These are phyloP conservation scores for Suhomyces taliae DNA, from an alignment of 1,139 yeast species.

Conservation along the genomic window DNA sequence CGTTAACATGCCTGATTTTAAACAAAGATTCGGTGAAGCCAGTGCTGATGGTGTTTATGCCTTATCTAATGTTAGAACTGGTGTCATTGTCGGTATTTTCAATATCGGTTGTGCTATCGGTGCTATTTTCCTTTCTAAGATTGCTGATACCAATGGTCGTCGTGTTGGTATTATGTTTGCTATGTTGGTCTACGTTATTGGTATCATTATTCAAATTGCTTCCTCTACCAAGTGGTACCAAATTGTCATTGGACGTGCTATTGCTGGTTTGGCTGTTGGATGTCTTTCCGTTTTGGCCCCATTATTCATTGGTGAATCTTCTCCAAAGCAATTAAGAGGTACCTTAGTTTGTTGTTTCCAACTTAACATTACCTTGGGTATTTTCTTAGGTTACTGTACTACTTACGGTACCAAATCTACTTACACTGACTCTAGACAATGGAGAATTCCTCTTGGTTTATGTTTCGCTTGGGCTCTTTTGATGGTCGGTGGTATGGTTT, in stretches of 20 bases:
- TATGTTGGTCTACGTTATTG: slow-evolving; percentile 24
- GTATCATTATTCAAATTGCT: slow-evolving; percentile 24
- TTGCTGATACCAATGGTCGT: slow-evolving; percentile 24
- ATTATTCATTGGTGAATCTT: slow-evolving; percentile 24
- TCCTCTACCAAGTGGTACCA: slow-evolving; percentile 46
- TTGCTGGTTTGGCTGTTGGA: slow-evolving; percentile 27
- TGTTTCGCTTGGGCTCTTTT: slow-evolving; percentile 26
- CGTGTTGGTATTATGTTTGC: slow-evolving; percentile 24
- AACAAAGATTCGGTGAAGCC: slow-evolving; percentile 20
- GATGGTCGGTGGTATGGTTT: slow-evolving; percentile 24
- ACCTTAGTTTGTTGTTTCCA: slow-evolving; percentile 28
- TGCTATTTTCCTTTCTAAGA: slow-evolving; percentile 21
- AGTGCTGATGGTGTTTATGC: slow-evolving; percentile 20
- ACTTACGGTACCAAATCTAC: slow-evolving; percentile 22
- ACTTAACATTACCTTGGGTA: slow-evolving; percentile 27
- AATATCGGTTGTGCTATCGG: slow-evolving; percentile 29
- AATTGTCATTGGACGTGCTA: slow-evolving; percentile 46
- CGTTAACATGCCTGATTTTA: slow-evolving; percentile 24
- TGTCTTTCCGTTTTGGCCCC: slow-evolving; percentile 24
- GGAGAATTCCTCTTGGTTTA: slow-evolving; percentile 23
- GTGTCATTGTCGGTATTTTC: slow-evolving; percentile 32
- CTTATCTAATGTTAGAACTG: slow-evolving; percentile 48
- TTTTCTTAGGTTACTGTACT: slow-evolving; percentile 47
- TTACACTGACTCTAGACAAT: slow-evolving; percentile 16
- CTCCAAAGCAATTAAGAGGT: slow-evolving; percentile 27